Evolutionary conservation across 1,284 basidiomycete species (phyloP).

Genomic region (Fomitopsis betulina): DNA sequence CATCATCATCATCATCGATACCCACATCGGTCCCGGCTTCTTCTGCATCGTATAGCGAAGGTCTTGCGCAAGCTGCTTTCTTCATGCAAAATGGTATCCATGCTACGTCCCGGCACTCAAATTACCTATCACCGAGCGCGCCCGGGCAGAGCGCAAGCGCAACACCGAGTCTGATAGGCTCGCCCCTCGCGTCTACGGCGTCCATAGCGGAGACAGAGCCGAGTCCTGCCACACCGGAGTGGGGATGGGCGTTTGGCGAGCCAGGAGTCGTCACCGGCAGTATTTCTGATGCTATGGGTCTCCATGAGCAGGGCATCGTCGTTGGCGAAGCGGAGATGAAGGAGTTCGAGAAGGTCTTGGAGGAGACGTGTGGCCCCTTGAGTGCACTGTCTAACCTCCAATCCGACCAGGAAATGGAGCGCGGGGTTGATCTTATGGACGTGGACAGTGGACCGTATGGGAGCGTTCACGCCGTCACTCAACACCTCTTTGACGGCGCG

Average conservation of each 20-base stretch:
- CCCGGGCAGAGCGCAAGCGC: not conserved
- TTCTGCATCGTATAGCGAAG: not conserved
- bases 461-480: not conserved
- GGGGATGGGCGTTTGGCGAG: constrained; percentile 6
- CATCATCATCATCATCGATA: not conserved
- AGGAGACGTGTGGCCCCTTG: not conserved
- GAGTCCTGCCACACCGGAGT: constrained; percentile 21
- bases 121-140: not conserved
- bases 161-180: constrained; percentile 4
- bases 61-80: not conserved
- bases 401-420: not conserved
- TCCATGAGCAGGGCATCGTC: not conserved
- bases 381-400: not conserved
- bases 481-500: not conserved
- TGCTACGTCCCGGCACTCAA: not conserved
- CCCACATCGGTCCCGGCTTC: not conserved
- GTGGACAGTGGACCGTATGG: not conserved
- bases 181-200: constrained; percentile 30
- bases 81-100: not conserved
- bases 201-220: constrained; percentile 26
- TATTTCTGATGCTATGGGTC: not conserved
- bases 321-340: constrained; percentile 1
- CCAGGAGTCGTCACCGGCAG: not conserved
- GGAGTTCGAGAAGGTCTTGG: constrained; percentile 5
- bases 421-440: not conserved